Evolutionary conservation across 2,329 filamentous ascomycete species (phyloP), one percentile per base, ranked within the genome.

Genomic region (Trichothecium sympodiale): DNA sequence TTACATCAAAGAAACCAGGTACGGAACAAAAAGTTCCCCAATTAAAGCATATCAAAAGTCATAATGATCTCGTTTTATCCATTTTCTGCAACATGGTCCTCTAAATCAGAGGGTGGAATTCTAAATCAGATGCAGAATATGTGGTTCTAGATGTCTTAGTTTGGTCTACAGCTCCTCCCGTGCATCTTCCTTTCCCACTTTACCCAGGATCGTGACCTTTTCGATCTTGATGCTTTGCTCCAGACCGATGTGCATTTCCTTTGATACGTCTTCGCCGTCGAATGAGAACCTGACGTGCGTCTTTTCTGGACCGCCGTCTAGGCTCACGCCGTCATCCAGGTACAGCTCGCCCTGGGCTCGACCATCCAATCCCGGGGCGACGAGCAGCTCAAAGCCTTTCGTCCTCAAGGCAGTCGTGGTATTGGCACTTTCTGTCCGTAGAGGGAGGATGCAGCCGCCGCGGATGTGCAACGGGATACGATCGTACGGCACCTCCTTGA

Each of bases 311-410:
- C 55, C 82, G 80, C 40, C 35, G 17, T 69, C 60, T 31, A 85
- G 47, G 17, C 68, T 76, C 41, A 76, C 73, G 8, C 83, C 83
- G 42, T 89, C 83, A 45, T 89, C 83, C 8, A 88, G 59, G 51
- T 87, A 88, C 39, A 89, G 60, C 20, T 61, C 60, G 0, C 83
- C 83, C 2, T 48, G 53, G 0, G 83, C 83, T 9, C 59, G 73
- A 5, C 79, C 80, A 39, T 82, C 64, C 2, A 53, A 48, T 3
- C 66, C 74, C 0, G 80, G 67, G 0, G 81, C 77, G 30, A 89
- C 67, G 23, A 87, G 49, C 38, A 89, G 59, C 49, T 77, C 67
- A 54, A 88, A 87, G 41, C 76, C 64, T 44, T 81, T 62, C 43
- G 71, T 67, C 17, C 78, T 65, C 29, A 83, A 57, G 28, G 68